Conservation (phyloP, 768 basidiomycete species). For the button mushroom (Agaricus bisporus) region DNA sequence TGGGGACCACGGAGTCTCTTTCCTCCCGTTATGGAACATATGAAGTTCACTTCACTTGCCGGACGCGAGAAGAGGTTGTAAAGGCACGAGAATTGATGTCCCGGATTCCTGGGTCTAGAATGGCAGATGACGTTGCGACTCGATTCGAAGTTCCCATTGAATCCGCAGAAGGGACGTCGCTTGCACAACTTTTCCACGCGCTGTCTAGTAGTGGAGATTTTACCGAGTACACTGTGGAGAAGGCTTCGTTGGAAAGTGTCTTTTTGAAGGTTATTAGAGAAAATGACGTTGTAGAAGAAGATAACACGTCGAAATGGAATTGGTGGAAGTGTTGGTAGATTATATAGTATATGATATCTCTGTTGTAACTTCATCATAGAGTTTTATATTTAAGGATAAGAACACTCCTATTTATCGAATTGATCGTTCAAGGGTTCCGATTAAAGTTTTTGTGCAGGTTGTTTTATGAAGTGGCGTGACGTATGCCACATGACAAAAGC, state of each 20-base stretch:
- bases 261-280: conserved; percentile 67
- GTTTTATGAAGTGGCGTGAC: conserved; percentile 7
- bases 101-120: conserved; percentile 50
- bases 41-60: conserved; percentile 71
- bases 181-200: conserved; percentile 53
- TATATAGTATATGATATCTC: neutral
- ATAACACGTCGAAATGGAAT: conserved; percentile 16
- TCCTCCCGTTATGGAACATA: conserved; percentile 66
- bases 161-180: conserved; percentile 32
- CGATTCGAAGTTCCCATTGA: conserved; percentile 67
- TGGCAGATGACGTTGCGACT: conserved; percentile 70
- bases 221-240: conserved; percentile 66
- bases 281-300: conserved; percentile 49
- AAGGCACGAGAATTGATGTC: conserved; percentile 58
- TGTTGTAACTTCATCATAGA: neutral
- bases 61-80: conserved; percentile 51
- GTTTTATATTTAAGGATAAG: neutral
- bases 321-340: conserved; percentile 13
- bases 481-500: conserved; percentile 6
- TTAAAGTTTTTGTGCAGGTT: neutral
- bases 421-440: neutral
- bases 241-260: conserved; percentile 63
- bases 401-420: neutral
- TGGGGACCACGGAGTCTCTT: conserved; percentile 60
- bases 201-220: conserved; percentile 49